phyloP scores from a whole-genome alignment of 306 rosid species.

The Comarum palustre region DNA sequence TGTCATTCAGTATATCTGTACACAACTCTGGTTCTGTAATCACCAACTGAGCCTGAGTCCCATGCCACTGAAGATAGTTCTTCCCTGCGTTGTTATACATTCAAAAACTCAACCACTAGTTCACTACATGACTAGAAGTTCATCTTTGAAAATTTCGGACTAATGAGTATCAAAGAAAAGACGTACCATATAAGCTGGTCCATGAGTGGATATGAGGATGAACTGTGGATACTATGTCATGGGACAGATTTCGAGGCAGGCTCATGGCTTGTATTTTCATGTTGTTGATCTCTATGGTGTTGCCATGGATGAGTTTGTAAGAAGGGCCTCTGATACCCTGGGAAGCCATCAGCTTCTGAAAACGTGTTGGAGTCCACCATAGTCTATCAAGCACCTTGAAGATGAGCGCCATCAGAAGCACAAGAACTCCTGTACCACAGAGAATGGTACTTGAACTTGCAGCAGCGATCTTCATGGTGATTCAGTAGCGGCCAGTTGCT shows the following conservation, averaged over 20 bases:
- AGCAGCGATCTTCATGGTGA: background rate
- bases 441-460: background rate
- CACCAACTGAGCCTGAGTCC: background rate
- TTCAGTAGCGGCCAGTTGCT: too few species aligned
- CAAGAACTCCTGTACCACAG: background rate
- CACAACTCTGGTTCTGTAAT: background rate
- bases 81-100: background rate
- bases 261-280: background rate
- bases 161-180: background rate
- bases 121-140: too few species aligned
- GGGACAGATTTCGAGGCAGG: background rate
- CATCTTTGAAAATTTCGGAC: background rate
- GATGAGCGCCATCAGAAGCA: background rate
- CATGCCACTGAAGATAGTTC: background rate
- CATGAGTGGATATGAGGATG: background rate
- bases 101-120: background rate
- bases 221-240: background rate
- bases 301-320: background rate
- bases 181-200: background rate
- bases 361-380: background rate
- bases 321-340: conserved; percentile 1
- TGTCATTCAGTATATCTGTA: background rate
- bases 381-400: background rate
- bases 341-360: background rate
- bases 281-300: background rate